Evolutionary conservation across 495 filamentous ascomycete species (phyloP).

Genomic region (Oidiodendron maius): DNA sequence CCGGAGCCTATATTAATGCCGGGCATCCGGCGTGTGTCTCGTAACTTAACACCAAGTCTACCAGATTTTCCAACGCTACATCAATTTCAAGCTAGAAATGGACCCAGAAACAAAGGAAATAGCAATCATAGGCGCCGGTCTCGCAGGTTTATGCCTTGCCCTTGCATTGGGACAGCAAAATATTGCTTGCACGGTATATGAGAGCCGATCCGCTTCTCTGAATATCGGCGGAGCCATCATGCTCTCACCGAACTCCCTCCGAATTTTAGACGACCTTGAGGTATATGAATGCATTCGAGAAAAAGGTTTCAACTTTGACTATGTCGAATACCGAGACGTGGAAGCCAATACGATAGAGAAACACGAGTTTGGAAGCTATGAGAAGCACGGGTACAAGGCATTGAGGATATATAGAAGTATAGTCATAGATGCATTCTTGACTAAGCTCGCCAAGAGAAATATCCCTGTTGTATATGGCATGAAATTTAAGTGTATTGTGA

Average conservation of each 20-base stretch:
- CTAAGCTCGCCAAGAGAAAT: conserved; percentile 2
- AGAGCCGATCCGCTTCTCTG: conserved; percentile 25
- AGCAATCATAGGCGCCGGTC: conserved; percentile 14
- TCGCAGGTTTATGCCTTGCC: conserved; percentile 30
- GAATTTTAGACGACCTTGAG: conserved; percentile 34
- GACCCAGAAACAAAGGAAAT: too few species aligned
- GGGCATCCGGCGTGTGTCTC: too few species aligned
- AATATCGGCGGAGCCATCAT: conserved; percentile 42
- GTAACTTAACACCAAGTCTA: too few species aligned
- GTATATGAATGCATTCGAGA: conserved; percentile 25
- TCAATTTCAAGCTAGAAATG: too few species aligned
- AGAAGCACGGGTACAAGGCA: conserved; percentile 10
- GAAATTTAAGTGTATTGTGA: conserved; percentile 7
- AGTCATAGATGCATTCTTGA: conserved; percentile 6
- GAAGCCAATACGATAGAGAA: conserved; percentile 3
- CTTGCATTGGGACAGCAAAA: conserved; percentile 28
- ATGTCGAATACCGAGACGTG: conserved; percentile 9
- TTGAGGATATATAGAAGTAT: conserved; percentile 12
- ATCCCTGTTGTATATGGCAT: conserved; percentile 9
- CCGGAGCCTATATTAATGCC: too few species aligned
- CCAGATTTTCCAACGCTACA: too few species aligned
- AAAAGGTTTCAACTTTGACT: conserved; percentile 15
- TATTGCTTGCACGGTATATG: conserved; percentile 40
- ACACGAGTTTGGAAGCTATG: conserved; percentile 13
- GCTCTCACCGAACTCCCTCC: conserved; percentile 45